A percentile compares a stretch with the other conserved stretches of the same genome.
Conservation (phyloP, 495 filamentous ascomycete genomes). For the Sordaria brevicollis region DNA sequence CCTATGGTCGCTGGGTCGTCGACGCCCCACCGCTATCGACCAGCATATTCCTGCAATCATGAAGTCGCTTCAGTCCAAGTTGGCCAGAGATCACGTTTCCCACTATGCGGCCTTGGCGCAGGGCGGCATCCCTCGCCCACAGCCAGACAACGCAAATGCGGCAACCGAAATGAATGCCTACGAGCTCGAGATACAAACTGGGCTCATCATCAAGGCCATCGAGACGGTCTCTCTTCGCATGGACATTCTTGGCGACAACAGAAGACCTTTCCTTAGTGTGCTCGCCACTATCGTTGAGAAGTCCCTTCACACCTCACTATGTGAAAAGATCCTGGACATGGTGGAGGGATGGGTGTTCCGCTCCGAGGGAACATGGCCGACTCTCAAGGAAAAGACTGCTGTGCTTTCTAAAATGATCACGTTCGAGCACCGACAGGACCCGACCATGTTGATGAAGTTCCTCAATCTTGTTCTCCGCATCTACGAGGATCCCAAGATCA, state of each 20-base stretch:
- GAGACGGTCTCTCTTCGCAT: constrained; percentile 86
- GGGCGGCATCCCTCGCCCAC: constrained; percentile 22
- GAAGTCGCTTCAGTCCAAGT: constrained; percentile 86
- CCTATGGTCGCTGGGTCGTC: constrained; percentile 79
- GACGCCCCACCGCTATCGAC: constrained; percentile 76
- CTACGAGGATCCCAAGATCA: constrained; percentile 93
- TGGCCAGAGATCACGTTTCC: constrained; percentile 87
- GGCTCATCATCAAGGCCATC: constrained; percentile 85
- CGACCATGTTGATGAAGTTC: constrained; percentile 79
- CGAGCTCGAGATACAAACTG: constrained; percentile 74
- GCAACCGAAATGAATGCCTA: constrained; percentile 55
- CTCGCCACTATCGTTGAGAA: constrained; percentile 91
- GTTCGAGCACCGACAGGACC: constrained; percentile 76
- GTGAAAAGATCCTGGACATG: constrained; percentile 84
- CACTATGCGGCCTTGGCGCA: constrained; percentile 49
- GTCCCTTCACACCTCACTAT: constrained; percentile 72
- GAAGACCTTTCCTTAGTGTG: constrained; percentile 87
- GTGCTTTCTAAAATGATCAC: constrained; percentile 95
- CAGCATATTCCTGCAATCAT: constrained; percentile 78
- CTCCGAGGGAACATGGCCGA: constrained; percentile 85
- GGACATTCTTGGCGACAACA: constrained; percentile 83
- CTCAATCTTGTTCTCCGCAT: constrained; percentile 92
- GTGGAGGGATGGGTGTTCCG: constrained; percentile 95
- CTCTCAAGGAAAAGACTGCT: constrained; percentile 94
- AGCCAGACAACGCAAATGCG: constrained; percentile 34